Percentiles rank a stretch among this genome's conserved stretches.
Conservation (phyloP, 2,329 filamentous ascomycete genomes). For the Aspergillus sp. region DNA sequence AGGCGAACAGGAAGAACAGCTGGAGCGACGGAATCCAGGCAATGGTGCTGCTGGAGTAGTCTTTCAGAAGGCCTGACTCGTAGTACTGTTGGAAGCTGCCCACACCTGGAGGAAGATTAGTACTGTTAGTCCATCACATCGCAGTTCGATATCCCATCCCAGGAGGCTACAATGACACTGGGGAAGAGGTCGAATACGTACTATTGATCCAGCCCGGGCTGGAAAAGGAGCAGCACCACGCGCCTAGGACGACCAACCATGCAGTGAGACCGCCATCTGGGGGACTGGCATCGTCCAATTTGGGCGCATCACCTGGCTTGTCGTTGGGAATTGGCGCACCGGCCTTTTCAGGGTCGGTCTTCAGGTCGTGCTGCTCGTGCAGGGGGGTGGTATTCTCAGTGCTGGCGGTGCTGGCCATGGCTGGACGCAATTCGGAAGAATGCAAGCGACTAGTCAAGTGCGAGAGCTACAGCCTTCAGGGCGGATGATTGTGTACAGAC, state of each 20-base stretch:
- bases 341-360: not conserved
- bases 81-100: conserved; percentile 15
- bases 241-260: conserved; percentile 7
- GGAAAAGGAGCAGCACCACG: conserved; percentile 7
- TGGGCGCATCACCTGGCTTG: not conserved
- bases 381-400: not conserved
- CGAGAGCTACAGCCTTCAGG: not conserved
- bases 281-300: not conserved
- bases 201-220: conserved; percentile 7
- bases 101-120: conserved; percentile 1
- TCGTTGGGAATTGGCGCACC: not conserved
- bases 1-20: conserved; percentile 13
- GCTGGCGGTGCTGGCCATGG: conserved; percentile 1
- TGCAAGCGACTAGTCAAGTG: not conserved
- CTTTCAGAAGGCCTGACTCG: not conserved
- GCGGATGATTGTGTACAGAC: not conserved
- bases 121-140: not conserved
- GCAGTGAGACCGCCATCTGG: not conserved
- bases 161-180: not conserved
- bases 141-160: not conserved
- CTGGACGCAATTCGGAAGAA: not conserved
- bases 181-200: not conserved
- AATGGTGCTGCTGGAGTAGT: conserved; percentile 11
- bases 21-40: conserved; percentile 14
- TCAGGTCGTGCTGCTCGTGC: not conserved